Evolutionary conservation across 2,329 filamentous ascomycete genomes (phyloP), one percentile per base, ranked within the genome.

Genomic region (Lasiodiplodia theobromae): DNA sequence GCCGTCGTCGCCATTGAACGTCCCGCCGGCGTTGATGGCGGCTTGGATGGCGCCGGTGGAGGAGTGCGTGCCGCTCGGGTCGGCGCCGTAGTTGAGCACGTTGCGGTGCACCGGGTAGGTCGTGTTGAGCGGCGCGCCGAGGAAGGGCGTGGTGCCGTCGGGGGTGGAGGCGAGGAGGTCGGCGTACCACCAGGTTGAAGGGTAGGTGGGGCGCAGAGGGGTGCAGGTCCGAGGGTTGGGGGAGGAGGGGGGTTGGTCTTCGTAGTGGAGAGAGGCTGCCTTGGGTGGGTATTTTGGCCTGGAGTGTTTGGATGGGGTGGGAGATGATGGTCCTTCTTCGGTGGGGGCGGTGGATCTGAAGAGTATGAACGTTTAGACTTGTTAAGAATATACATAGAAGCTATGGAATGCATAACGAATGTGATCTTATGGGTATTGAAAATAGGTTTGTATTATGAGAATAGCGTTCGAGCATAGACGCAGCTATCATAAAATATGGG

Each of bases 91-190:
- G 47, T 77, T 73, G 3, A 72, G 72, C 2, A 77, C 77, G 63
- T 80, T 79, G 10, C 77, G 76, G 51, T 77, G 77, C 21, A 80
- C 76, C 2, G 70, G 71, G 68, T 79, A 80, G 23, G 31, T 52
- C 16, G 49, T 12, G 56, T 64, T 57, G 60, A 52, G 18, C 28
- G 40, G 25, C 10, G 28, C 11, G 12, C 28, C 18, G 44, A 69
- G 40, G 40, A 63, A 69, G 28, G 68, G 54, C 8, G 68, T 63
- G 6, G 49, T 31, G 52, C 62, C 62, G 63, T 38, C 10, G 28
- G 60, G 2, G 28, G 44, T 8, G 28, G 37, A 38, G 38, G 49
- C 14, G 14, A 31, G 18, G 37, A 65, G 16, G 18, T n/a, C 8
- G 16, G 40, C 31, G 40, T 56, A 66, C 67, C 60, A 69, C 38